Conservation (phyloP, 495 filamentous ascomycete genomes). For the Tetracladium setigerum region DNA sequence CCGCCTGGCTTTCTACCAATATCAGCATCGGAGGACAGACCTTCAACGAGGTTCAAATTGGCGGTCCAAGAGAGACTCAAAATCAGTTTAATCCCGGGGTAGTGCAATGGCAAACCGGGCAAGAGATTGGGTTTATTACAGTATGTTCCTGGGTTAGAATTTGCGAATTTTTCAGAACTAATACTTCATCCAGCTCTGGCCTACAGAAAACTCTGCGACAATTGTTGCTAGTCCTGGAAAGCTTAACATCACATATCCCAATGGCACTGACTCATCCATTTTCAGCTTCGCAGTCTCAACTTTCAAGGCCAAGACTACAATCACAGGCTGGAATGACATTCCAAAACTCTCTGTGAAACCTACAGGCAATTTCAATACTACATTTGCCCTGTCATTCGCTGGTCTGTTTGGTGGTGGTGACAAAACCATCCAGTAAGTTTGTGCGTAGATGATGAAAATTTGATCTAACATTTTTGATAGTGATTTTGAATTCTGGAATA, state of each 20-base stretch:
- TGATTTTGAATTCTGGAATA: conserved; percentile 25
- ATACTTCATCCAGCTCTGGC: no score
- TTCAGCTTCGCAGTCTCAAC: conserved; percentile 16
- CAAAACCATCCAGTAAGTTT: conserved; percentile 9
- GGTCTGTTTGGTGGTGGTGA: conserved; percentile 6
- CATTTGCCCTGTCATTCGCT: conserved; percentile 1
- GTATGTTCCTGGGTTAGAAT: no score
- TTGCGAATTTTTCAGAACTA: no score
- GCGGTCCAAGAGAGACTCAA: conserved; percentile 27
- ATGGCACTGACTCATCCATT: conserved; percentile 18
- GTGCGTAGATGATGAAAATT: not conserved
- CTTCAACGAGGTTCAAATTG: conserved; percentile 30
- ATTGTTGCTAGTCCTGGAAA: conserved; percentile 23
- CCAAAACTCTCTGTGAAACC: conserved; percentile 1
- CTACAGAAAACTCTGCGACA: conserved; percentile 25
- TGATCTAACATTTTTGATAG: not conserved
- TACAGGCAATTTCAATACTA: conserved; percentile 8
- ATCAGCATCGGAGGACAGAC: conserved; percentile 33
- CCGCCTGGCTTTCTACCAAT: conserved; percentile 31
- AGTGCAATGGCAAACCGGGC: conserved; percentile 31
- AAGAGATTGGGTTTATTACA: conserved; percentile 14
- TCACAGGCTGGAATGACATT: conserved; percentile 22
- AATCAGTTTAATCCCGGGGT: conserved; percentile 31
- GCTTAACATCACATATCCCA: conserved; percentile 30
- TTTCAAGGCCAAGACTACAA: conserved; percentile 14